Evolutionary conservation across 176 grass and related monocot genomes (phyloP).

Genomic region (Eleusine indica): DNA sequence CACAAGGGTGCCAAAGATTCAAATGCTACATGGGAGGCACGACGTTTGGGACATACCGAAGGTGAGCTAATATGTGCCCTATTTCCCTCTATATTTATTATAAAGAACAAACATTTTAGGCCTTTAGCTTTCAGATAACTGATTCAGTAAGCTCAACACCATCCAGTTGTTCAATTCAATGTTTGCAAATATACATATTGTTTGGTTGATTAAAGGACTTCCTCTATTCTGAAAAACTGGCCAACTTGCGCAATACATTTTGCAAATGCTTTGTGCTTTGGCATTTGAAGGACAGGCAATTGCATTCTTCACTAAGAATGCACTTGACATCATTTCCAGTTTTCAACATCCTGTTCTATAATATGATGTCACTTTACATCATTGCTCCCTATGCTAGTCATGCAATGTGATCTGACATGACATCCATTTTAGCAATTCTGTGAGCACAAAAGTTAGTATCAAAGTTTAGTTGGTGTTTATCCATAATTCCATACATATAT

Average conservation of each 20-base stretch:
- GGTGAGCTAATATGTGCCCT: slow-evolving; percentile 41
- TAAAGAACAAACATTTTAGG: neutral
- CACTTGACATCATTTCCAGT: neutral
- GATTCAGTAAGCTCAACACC: neutral
- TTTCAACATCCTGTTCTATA: neutral
- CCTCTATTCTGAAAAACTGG: neutral
- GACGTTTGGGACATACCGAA: slow-evolving; percentile 83
- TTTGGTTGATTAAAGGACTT: neutral
- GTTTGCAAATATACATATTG: slow-evolving; percentile 3
- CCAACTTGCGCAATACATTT: neutral
- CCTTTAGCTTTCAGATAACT: neutral
- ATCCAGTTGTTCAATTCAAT: neutral
- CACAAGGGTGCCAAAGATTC: slow-evolving; percentile 63
- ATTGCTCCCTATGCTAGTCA: neutral
- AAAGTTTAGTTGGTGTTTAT: slow-evolving; percentile 7
- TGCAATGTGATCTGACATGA: neutral
- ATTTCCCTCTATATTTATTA: slow-evolving; percentile 1
- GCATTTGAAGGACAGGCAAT: neutral
- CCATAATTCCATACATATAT: neutral
- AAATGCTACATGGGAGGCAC: slow-evolving; percentile 67
- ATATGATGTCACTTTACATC: neutral
- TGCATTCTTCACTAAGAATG: neutral
- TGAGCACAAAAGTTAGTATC: slow-evolving; percentile 2
- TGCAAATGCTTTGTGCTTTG: neutral
- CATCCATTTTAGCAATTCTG: neutral